Percentiles rank a stretch among this genome's conserved stretches.
These are phyloP conservation scores for Cyclotella choctawhatcheeana DNA, from an alignment of 108 stramenopile genomes.

Conservation along the genomic window DNA sequence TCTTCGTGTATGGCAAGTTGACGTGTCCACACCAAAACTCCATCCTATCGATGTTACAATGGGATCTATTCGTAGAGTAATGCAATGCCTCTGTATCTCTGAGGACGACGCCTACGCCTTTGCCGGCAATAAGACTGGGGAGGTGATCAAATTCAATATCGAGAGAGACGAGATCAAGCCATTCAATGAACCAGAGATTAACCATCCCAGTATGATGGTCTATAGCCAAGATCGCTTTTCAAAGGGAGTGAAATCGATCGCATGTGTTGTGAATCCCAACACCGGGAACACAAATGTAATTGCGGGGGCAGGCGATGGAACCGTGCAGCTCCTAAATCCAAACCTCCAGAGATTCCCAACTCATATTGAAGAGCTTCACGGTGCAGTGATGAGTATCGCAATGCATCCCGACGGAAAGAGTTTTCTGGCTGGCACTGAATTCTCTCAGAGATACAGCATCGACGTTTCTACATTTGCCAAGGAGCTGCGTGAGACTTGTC, in stretches of 20 bases:
- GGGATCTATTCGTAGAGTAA: conserved; percentile 75
- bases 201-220: conserved; percentile 55
- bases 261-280: conserved; percentile 69
- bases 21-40: conserved; percentile 73
- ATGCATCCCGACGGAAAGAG: conserved; percentile 56
- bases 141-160: conserved; percentile 80
- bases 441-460: conserved; percentile 70
- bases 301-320: conserved; percentile 86
- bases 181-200: conserved; percentile 75
- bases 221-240: conserved; percentile 68
- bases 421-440: conserved; percentile 70
- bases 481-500: conserved; percentile 84
- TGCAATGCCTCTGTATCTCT: conserved; percentile 78
- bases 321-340: conserved; percentile 65
- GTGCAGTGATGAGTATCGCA: conserved; percentile 79
- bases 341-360: conserved; percentile 61
- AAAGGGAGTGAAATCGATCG: conserved; percentile 68
- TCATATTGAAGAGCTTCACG: conserved; percentile 64
- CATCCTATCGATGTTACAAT: conserved; percentile 82
- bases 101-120: conserved; percentile 78
- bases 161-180: conserved; percentile 80
- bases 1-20: conserved; percentile 82
- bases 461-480: conserved; percentile 64
- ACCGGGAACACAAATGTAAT: conserved; percentile 85
- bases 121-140: conserved; percentile 85